Conservation (phyloP, 139 green algal genomes). For the Trebouxia sp. region DNA sequence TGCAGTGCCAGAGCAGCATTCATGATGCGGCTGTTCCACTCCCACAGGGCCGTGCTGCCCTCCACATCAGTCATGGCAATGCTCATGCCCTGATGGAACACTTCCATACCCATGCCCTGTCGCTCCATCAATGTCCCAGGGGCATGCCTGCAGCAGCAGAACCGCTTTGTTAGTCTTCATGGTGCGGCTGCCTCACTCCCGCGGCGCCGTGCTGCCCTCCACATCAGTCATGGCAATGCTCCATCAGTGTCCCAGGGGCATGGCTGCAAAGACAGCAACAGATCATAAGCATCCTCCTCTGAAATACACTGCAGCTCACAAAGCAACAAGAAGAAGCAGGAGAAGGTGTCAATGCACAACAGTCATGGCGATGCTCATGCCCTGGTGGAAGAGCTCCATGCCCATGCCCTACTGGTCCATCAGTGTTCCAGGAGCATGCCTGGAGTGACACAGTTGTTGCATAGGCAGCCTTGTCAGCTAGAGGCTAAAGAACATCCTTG, state of each 20-base stretch:
- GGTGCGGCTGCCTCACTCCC: too few relatives aligned
- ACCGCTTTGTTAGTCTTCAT: too few relatives aligned
- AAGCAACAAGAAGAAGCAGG: too few relatives aligned
- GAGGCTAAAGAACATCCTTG: too few relatives aligned
- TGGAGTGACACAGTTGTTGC: too few relatives aligned
- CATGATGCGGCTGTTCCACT: constrained; percentile 52
- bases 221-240: too few relatives aligned
- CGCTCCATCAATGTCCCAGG: constrained; percentile 8
- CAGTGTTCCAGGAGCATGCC: constrained; percentile 10
- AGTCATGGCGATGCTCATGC: constrained; percentile 50
- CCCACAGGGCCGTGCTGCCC: constrained; percentile 57
- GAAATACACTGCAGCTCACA: too few relatives aligned
- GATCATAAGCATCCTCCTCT: too few relatives aligned
- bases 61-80: constrained; percentile 59
- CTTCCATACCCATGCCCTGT: constrained; percentile 5
- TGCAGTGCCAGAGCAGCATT: constrained; percentile 57
- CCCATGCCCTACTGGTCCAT: neutral
- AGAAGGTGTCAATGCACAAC: too few relatives aligned
- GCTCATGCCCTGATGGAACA: constrained; percentile 26
- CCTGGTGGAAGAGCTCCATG: neutral
- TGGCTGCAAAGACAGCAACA: neutral
- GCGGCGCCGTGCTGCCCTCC: too few relatives aligned
- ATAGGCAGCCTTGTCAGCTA: too few relatives aligned
- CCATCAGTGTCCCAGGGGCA: neutral
- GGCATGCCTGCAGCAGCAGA: constrained; percentile 5